Conservation (phyloP, 305 asterid genomes). For the Solanum aculeatissimum region DNA sequence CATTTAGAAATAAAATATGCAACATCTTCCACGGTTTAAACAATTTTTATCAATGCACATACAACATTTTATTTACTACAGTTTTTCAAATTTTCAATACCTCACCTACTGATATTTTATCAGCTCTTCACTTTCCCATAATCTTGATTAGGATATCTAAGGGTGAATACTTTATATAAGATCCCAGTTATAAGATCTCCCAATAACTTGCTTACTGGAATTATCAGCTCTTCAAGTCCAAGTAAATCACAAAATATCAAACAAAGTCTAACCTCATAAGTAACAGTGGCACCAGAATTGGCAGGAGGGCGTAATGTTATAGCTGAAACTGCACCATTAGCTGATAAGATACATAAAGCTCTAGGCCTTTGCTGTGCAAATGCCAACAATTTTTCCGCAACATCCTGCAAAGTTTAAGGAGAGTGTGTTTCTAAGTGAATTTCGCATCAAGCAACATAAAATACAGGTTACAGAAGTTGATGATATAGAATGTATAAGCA, state of each 20-base stretch:
- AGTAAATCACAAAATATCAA: background rate
- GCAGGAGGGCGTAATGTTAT: constrained; percentile 70
- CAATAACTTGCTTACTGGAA: background rate
- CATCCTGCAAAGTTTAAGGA: constrained; percentile 39
- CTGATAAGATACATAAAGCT: constrained; percentile 86
- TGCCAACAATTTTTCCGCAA: constrained; percentile 73
- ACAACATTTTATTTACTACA: background rate
- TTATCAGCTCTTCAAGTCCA: background rate
- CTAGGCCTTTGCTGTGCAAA: constrained; percentile 92
- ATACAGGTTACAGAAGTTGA: background rate
- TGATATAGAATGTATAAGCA: background rate
- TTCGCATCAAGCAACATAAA: background rate
- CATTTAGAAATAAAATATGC: background rate
- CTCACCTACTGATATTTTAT: background rate
- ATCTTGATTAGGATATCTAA: background rate
- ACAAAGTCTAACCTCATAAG: constrained; percentile 59
- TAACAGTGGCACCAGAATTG: constrained; percentile 46
- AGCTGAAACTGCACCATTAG: constrained; percentile 70
- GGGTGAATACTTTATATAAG: background rate
- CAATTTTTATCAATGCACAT: background rate
- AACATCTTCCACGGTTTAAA: background rate
- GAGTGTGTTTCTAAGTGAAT: background rate
- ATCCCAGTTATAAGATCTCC: background rate
- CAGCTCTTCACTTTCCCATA: background rate
- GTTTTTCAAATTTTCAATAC: background rate